Percentiles rank a stretch among this genome's conserved stretches.
Conservation (phyloP, 768 basidiomycete genomes). For the Saitozyma sp. region DNA sequence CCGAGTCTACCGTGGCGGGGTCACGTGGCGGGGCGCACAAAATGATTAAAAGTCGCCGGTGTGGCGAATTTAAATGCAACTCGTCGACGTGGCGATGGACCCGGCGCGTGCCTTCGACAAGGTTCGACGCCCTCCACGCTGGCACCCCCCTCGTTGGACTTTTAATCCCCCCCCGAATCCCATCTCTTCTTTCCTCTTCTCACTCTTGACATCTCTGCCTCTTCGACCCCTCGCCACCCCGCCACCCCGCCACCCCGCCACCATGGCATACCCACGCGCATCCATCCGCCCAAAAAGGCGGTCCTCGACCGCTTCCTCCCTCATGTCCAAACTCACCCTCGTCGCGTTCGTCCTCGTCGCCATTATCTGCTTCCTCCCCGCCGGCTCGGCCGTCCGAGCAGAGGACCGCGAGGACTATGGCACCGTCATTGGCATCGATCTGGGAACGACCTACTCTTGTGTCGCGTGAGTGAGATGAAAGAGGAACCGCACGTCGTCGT, state of each 20-base stretch:
- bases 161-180: slow-evolving; percentile 1
- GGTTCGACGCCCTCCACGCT: slow-evolving; percentile 17
- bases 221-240: slow-evolving; percentile 6
- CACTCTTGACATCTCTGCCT: slow-evolving; percentile 4
- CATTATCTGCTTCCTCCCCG: slow-evolving; percentile 69
- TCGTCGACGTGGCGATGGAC: neutral
- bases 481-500: neutral
- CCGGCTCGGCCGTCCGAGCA: slow-evolving; percentile 66
- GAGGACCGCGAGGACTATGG: slow-evolving; percentile 72
- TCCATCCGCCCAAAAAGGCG: slow-evolving; percentile 19
- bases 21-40: neutral
- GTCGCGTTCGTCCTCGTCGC: slow-evolving; percentile 64
- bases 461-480: slow-evolving; percentile 68
- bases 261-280: slow-evolving; percentile 35
- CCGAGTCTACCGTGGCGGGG: too few relatives aligned
- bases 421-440: slow-evolving; percentile 81
- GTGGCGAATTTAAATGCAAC: neutral
- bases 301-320: slow-evolving; percentile 17
- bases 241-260: too few relatives aligned
- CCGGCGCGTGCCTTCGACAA: neutral
- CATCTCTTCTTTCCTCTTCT: neutral
- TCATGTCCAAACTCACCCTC: slow-evolving; percentile 49
- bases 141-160: slow-evolving; percentile 2
- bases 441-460: slow-evolving; percentile 96
- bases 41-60: neutral